Base-by-base conservation (phyloP, 306 rosid species). In the Lathyrus aphaca region DNA sequence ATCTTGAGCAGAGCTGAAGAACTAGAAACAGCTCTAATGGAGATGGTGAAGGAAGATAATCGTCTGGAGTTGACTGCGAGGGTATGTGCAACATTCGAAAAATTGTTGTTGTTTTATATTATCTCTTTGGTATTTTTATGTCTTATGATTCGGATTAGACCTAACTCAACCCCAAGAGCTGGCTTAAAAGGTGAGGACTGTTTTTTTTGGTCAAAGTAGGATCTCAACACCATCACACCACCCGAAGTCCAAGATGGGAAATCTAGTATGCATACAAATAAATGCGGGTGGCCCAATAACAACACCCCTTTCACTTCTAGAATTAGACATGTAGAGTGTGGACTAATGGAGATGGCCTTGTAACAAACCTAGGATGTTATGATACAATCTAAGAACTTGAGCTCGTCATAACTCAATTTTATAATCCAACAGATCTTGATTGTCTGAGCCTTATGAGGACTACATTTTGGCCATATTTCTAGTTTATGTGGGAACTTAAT, bases 11-110 rank as follows among this genome's bases (percentile, higher is more conserved):
- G 99, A 81, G 85, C 99, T 18, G 96, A 94, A 79, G 99, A 91
- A 84, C 85, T 94, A 64, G 97, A 94, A 87, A 94, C 96, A 50
- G 96, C 97, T 72, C 83, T 91, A 8, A 78, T 88, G 96, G 98
- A 94, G 82, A 87, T 87, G 87, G 97, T 91, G 77, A 64, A 79
- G 81, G 82, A 78, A 76, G 97, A 94, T 79, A 94, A 94, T 69
- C 84, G 91, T 51, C 85, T 77, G 71, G 79, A 87, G 80, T 72
- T 94, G 80, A 82, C 77, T 79, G 97, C 97, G 75, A 88, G 81
- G 97, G 99, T 91, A 91, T 57, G 71, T 74, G 71, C 77, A 30
- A 51, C 57, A 44, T 81, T 74, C 77, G 71, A 74, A 55, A 30
- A 43, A 73, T 67, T 81, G 59, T 75, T 71, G n/a, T 12, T 64